phyloP scores from a whole-genome alignment of 805 yeast genomes.

The baker's yeast (Saccharomyces cerevisiae) region DNA sequence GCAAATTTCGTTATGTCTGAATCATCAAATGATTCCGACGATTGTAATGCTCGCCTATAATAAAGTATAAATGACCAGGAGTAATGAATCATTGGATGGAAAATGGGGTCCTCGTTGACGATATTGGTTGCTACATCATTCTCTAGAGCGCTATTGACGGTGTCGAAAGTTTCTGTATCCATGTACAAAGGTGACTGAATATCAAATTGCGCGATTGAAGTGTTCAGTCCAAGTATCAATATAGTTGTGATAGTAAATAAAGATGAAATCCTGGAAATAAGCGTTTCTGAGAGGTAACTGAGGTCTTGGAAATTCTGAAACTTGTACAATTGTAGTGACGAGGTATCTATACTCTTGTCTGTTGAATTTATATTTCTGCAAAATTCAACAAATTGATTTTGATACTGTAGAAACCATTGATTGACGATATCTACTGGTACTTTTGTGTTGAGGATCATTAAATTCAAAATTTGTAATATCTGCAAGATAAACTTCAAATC shows the following conservation, averaged over 20 bases:
- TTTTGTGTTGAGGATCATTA: slow-evolving; percentile 34
- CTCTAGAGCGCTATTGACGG: slow-evolving; percentile 36
- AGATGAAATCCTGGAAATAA: slow-evolving; percentile 3
- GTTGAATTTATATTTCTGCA: not conserved
- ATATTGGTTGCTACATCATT: slow-evolving; percentile 20
- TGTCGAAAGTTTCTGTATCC: slow-evolving; percentile 33
- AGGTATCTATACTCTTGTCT: not conserved
- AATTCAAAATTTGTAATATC: slow-evolving; percentile 32
- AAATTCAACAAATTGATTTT: not conserved
- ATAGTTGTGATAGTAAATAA: slow-evolving; percentile 31
- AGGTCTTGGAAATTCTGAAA: not conserved
- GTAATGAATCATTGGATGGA: slow-evolving; percentile 46
- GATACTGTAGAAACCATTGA: slow-evolving; percentile 42
- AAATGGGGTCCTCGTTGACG: slow-evolving; percentile 1
- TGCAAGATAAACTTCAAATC: slow-evolving; percentile 32
- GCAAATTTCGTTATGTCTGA: slow-evolving; percentile 32
- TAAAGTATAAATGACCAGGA: slow-evolving; percentile 60
- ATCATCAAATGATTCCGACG: slow-evolving; percentile 38
- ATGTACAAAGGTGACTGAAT: slow-evolving; percentile 34
- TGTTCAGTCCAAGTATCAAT: slow-evolving; percentile 49
- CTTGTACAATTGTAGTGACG: not conserved
- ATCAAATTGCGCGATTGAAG: slow-evolving; percentile 37
- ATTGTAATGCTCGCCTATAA: not conserved
- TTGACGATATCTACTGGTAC: slow-evolving; percentile 29
- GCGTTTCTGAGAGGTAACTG: not conserved